A percentile compares a stretch with the other conserved stretches of the same genome.
These are phyloP conservation scores for Heliamphora exappendiculata DNA, from an alignment of 148 eudicot species.

Conservation along the genomic window DNA sequence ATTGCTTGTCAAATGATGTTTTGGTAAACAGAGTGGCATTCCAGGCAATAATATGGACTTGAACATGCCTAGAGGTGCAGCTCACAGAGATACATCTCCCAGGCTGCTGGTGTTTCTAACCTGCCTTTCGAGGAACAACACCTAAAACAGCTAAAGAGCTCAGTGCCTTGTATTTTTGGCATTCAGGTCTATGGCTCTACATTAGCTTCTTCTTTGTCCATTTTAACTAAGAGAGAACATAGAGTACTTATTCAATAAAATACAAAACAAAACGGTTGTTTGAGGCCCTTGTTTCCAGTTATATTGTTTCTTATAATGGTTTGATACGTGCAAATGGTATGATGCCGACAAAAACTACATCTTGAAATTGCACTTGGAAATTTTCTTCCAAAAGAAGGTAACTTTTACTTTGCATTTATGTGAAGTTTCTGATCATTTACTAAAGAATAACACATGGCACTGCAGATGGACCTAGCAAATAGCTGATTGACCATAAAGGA, in stretches of 20 bases:
- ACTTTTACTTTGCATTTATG: constrained; percentile 1
- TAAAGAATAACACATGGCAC: constrained; percentile 22
- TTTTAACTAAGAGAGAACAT: too few species aligned
- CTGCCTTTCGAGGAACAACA: constrained; percentile 95
- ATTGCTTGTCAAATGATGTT: constrained; percentile 8
- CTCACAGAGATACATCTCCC: constrained; percentile 52
- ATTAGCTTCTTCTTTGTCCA: background rate
- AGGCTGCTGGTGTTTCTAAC: constrained; percentile 32
- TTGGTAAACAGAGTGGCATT: constrained; percentile 37
- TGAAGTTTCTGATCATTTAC: constrained; percentile 7
- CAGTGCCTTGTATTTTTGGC: constrained; percentile 96
- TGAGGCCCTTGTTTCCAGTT: constrained; percentile 2
- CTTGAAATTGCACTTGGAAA: constrained; percentile 93
- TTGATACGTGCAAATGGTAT: constrained; percentile 51
- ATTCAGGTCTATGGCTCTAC: constrained; percentile 46
- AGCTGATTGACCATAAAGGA: constrained; percentile 46
- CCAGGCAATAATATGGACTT: constrained; percentile 33
- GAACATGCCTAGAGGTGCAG: constrained; percentile 41
- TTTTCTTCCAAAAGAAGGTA: constrained; percentile 61
- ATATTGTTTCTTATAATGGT: constrained; percentile 7
- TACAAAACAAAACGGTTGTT: background rate
- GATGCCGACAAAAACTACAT: constrained; percentile 77
- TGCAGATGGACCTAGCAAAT: constrained; percentile 62
- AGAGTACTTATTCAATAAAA: too few species aligned
- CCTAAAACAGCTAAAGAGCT: constrained; percentile 91